These are phyloP conservation scores for Sedum album DNA, from an alignment of 164 flowering plant species.

Conservation along the genomic window DNA sequence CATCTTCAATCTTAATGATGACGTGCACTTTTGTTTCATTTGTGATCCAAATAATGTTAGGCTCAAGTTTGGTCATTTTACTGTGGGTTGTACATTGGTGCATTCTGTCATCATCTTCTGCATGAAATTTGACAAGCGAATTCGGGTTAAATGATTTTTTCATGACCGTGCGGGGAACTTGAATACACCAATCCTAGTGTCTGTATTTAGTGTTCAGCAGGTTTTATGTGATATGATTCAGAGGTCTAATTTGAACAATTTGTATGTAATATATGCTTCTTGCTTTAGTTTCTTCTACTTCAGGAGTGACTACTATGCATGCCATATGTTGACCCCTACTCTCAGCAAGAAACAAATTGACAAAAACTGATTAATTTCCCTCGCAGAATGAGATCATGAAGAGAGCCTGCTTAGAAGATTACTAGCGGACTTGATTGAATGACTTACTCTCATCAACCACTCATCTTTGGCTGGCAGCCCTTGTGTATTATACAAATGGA, in stretches of 20 bases:
- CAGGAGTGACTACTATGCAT: too few species aligned
- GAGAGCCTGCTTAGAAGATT: slow-evolving; percentile 4
- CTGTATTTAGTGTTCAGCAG: too few species aligned
- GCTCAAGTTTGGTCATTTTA: too few species aligned
- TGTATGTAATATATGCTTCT: too few species aligned
- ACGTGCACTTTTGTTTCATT: background rate
- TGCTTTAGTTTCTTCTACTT: too few species aligned
- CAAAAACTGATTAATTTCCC: background rate
- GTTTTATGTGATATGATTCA: too few species aligned
- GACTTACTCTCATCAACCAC: background rate
- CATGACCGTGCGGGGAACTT: too few species aligned
- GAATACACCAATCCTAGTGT: too few species aligned
- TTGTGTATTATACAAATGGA: background rate
- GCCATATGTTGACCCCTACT: background rate
- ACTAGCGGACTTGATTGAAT: background rate
- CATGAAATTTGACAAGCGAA: background rate
- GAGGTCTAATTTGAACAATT: too few species aligned
- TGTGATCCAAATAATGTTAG: too few species aligned
- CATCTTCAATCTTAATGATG: background rate
- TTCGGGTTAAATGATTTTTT: too few species aligned
- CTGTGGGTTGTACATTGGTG: too few species aligned
- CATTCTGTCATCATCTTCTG: background rate
- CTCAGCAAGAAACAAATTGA: background rate
- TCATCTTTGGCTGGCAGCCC: background rate
- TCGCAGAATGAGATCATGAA: slow-evolving; percentile 7